Percentiles rank a stretch among this genome's conserved stretches.
Conservation (phyloP, 768 basidiomycete genomes). For the Serendipita sp. region DNA sequence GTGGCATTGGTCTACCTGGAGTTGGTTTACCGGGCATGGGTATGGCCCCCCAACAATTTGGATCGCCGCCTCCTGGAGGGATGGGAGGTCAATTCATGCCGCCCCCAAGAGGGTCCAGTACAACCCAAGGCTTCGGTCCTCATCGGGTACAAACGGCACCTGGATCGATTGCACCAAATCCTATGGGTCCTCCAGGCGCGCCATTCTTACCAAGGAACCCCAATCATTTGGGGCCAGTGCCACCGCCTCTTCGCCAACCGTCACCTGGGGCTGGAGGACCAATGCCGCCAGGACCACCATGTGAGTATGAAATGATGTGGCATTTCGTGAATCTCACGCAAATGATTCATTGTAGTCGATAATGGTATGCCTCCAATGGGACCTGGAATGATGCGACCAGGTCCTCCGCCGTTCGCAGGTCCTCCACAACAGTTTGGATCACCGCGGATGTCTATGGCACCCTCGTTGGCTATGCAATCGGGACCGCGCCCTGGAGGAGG, state of each 20-base stretch:
- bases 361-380: conserved; percentile 1
- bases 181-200: not conserved
- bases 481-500: not conserved
- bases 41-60: not conserved
- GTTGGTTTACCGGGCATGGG: not conserved
- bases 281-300: conserved; percentile 3
- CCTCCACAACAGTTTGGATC: not conserved
- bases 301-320: not conserved
- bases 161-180: not conserved
- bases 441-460: not conserved
- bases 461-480: conserved; percentile 4
- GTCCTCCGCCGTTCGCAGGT: not conserved
- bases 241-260: not conserved
- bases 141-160: conserved; percentile 4
- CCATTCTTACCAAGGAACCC: not conserved
- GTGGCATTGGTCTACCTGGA: not conserved
- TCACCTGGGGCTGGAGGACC: not conserved
- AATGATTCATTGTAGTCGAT: not conserved
- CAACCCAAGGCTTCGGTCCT: not conserved
- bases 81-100: conserved; percentile 7
- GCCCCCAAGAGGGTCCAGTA: conserved; percentile 12
- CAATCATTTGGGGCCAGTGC: conserved; percentile 4
- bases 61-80: conserved; percentile 24
- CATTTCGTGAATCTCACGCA: not conserved
- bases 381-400: not conserved